Conservation (phyloP, 1,284 basidiomycete genomes). For the Sanghuangporus sanghuang region DNA sequence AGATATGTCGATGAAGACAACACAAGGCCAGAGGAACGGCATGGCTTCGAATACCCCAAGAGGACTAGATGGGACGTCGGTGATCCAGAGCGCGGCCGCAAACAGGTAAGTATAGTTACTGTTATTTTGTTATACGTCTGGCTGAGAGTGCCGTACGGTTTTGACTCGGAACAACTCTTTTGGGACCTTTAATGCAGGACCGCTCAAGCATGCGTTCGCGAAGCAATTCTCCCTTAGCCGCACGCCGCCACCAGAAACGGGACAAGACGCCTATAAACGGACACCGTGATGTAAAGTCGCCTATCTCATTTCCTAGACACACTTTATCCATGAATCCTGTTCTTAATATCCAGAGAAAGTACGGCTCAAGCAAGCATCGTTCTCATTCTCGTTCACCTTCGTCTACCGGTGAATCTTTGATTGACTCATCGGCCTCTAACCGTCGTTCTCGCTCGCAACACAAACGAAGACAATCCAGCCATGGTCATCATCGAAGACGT, state of each 20-base stretch:
- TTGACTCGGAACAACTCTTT: neutral
- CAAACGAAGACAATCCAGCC: neutral
- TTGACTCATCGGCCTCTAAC: neutral
- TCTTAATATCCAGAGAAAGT: neutral
- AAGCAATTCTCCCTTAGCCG: neutral
- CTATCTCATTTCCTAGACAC: neutral
- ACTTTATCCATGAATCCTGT: neutral
- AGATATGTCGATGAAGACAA: neutral
- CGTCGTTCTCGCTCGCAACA: neutral
- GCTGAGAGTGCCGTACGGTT: neutral
- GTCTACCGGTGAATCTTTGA: neutral
- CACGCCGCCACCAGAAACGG: neutral
- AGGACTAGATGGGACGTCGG: conserved; percentile 13
- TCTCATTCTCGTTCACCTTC: neutral
- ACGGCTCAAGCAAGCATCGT: neutral
- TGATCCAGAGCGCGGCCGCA: conserved; percentile 2
- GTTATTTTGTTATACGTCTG: neutral
- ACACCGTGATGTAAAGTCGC: neutral
- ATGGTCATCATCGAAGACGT: neutral
- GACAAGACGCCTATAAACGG: neutral
- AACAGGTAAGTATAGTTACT: neutral
- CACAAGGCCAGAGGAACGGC: neutral
- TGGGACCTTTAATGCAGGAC: neutral
- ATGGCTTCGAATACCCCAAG: neutral
- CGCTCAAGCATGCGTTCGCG: neutral